A percentile compares a stretch with the other conserved stretches of the same genome.
These are phyloP conservation scores for Trametopsis cervina DNA, from an alignment of 768 basidiomycete species.

Conservation along the genomic window DNA sequence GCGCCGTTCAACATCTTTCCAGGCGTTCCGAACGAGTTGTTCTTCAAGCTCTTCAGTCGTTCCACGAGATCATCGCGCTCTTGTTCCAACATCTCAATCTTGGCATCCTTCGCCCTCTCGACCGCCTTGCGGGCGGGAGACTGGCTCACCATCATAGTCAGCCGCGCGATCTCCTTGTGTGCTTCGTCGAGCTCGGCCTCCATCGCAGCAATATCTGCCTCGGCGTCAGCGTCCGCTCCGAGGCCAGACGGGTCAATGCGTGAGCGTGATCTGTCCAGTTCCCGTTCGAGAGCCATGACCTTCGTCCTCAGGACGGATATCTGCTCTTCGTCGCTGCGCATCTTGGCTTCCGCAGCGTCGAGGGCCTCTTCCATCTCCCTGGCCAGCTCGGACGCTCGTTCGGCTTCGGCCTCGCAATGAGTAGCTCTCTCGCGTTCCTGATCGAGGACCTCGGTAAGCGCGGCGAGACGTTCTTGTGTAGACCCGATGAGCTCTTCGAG, in stretches of 20 bases:
- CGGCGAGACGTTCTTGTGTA: constrained; percentile 38
- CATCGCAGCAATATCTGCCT: constrained; percentile 51
- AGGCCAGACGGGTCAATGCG: constrained; percentile 23
- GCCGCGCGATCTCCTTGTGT: constrained; percentile 63
- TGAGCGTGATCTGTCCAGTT: constrained; percentile 31
- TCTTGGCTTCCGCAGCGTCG: constrained; percentile 67
- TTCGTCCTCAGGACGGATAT: constrained; percentile 44
- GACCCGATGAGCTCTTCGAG: constrained; percentile 50
- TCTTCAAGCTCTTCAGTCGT: constrained; percentile 53
- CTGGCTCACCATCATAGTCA: constrained; percentile 60
- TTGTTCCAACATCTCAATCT: constrained; percentile 68
- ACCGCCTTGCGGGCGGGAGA: constrained; percentile 74
- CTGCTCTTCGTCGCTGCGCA: constrained; percentile 52
- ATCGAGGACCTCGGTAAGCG: constrained; percentile 38
- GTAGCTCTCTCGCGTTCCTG: constrained; percentile 43
- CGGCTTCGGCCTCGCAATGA: constrained; percentile 43
- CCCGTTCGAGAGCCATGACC: constrained; percentile 51
- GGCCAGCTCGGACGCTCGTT: constrained; percentile 47
- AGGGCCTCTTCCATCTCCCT: constrained; percentile 72
- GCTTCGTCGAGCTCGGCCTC: constrained; percentile 76
- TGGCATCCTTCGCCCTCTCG: constrained; percentile 67
- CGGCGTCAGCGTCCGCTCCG: constrained; percentile 33
- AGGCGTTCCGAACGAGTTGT: constrained; percentile 49
- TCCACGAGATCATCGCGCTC: constrained; percentile 74
- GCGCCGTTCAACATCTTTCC: constrained; percentile 44